These are phyloP conservation scores for Camelina laxa DNA, from an alignment of 345 rosid species.

Conservation along the genomic window DNA sequence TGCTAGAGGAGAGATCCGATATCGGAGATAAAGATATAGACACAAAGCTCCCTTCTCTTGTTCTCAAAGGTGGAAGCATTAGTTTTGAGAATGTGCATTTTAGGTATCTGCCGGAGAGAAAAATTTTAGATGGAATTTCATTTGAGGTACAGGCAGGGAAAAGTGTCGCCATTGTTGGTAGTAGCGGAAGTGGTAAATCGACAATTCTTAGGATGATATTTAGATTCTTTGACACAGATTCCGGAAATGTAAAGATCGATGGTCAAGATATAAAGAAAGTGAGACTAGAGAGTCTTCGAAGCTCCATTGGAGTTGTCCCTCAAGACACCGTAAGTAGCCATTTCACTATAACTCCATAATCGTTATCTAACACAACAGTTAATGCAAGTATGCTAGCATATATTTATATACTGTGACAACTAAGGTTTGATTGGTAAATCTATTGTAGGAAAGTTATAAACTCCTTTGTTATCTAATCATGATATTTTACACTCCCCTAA, in stretches of 20 bases:
- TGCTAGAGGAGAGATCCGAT: conserved; percentile 89
- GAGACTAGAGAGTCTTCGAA: conserved; percentile 68
- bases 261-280: conserved; percentile 78
- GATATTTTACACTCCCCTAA: too few species aligned
- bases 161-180: conserved; percentile 94
- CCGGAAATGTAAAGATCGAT: conserved; percentile 82
- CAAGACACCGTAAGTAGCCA: conserved; percentile 84
- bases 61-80: conserved; percentile 72
- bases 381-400: too few species aligned
- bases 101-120: conserved; percentile 77
- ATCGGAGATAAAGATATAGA: conserved; percentile 64
- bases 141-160: conserved; percentile 88
- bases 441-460: too few species aligned
- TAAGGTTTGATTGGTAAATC: too few species aligned
- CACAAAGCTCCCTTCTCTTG: conserved; percentile 70
- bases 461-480: too few species aligned
- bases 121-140: conserved; percentile 85
- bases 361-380: too few species aligned
- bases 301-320: conserved; percentile 85
- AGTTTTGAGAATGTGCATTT: conserved; percentile 80
- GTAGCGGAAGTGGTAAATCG: conserved; percentile 95
- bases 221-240: conserved; percentile 78
- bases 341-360: neutral
- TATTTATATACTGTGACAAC: too few species aligned
- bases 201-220: conserved; percentile 90